These are phyloP conservation scores for Psilocybe cyanescens DNA, from an alignment of 768 basidiomycete genomes.

Conservation along the genomic window DNA sequence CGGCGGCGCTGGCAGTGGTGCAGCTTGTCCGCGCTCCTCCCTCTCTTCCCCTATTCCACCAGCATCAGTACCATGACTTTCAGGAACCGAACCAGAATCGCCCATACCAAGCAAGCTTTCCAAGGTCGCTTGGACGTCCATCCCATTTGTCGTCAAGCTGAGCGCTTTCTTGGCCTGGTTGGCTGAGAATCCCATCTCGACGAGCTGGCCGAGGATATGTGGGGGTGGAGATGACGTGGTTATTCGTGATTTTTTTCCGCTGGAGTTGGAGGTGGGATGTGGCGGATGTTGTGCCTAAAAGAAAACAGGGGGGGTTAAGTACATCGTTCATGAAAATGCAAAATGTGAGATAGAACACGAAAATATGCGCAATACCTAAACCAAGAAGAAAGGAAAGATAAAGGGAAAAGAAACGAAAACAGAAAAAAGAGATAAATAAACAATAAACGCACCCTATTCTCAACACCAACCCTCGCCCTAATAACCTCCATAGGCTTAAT, in stretches of 20 bases:
- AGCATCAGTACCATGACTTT: slow-evolving; percentile 14
- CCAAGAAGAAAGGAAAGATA: background rate
- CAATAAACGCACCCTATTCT: slow-evolving; percentile 17
- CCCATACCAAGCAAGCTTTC: slow-evolving; percentile 50
- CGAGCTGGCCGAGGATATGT: slow-evolving; percentile 87
- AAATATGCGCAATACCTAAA: background rate
- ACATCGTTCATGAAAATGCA: background rate
- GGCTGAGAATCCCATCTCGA: slow-evolving; percentile 94
- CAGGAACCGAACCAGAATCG: background rate
- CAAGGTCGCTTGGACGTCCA: slow-evolving; percentile 80
- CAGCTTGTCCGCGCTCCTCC: background rate
- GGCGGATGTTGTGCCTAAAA: background rate
- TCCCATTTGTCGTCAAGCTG: slow-evolving; percentile 63
- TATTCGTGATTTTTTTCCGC: background rate
- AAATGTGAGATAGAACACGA: background rate
- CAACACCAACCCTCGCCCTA: slow-evolving; percentile 18
- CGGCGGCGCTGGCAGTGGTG: background rate
- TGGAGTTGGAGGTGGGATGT: background rate
- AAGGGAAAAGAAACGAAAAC: background rate
- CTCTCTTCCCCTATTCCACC: slow-evolving; percentile 5
- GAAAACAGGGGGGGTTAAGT: background rate
- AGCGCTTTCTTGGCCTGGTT: slow-evolving; percentile 77
- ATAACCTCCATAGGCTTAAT: slow-evolving; percentile 57
- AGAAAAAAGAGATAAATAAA: background rate
- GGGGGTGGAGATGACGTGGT: slow-evolving; percentile 63